Conservation (phyloP, 176 grass and related monocot genomes). For the Themeda triandra region DNA sequence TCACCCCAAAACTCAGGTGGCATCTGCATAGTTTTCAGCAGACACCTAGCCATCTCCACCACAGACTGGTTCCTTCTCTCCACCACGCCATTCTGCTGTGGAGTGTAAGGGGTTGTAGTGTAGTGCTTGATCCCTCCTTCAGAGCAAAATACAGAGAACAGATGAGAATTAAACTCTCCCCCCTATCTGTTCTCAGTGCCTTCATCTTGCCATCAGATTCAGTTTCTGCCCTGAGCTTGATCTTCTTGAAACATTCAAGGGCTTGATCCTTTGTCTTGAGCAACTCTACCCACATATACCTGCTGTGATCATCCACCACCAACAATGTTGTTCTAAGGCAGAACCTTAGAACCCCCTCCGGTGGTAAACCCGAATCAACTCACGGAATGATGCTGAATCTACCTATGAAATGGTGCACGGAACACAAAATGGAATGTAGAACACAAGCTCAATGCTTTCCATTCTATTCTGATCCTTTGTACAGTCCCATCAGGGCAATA, state of each 20-base stretch:
- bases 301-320: not conserved
- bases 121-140: not conserved
- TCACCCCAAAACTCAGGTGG: not conserved
- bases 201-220: not conserved
- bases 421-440: too few species aligned
- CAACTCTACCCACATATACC: not conserved
- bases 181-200: not conserved
- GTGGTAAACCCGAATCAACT: too few species aligned
- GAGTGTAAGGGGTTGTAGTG: not conserved
- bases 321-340: too few species aligned
- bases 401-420: too few species aligned
- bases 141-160: not conserved
- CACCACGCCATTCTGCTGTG: not conserved
- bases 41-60: not conserved
- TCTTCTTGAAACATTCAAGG: fast-evolving
- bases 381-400: too few species aligned
- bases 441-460: too few species aligned
- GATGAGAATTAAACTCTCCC: not conserved
- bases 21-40: not conserved
- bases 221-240: not conserved
- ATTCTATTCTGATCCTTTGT: too few species aligned
- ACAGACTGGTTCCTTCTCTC: not conserved
- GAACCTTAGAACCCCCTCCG: too few species aligned
- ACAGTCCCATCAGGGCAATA: too few species aligned
- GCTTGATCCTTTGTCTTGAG: not conserved